Conservation (phyloP, 1,284 basidiomycete genomes). For the Moniliella sp. region DNA sequence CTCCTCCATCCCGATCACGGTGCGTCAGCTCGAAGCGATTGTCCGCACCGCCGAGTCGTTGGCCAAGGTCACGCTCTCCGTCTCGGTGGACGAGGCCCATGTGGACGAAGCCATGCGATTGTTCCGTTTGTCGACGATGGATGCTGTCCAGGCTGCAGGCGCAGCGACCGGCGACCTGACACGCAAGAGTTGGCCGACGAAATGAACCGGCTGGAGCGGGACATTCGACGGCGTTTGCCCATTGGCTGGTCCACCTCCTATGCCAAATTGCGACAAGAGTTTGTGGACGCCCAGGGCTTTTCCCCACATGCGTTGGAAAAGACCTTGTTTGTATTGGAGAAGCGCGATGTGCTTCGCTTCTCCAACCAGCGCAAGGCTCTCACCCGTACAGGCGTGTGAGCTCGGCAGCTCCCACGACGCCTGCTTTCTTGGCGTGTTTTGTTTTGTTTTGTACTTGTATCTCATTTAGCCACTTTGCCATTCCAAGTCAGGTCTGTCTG, state of each 20-base stretch:
- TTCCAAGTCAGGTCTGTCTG: too few species aligned
- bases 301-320: conserved; percentile 62
- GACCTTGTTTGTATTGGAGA: conserved; percentile 76
- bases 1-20: conserved; percentile 89
- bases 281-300: conserved; percentile 65
- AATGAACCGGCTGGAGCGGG: conserved; percentile 74
- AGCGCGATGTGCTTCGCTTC: conserved; percentile 78
- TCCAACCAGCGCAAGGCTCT: conserved; percentile 37
- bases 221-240: conserved; percentile 64
- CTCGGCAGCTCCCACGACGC: too few species aligned
- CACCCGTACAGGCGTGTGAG: conserved; percentile 28
- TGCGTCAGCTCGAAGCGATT: conserved; percentile 95
- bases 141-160: conserved; percentile 78
- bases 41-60: conserved; percentile 92
- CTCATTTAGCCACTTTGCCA: too few species aligned
- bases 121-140: conserved; percentile 98
- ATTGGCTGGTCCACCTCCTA: conserved; percentile 95
- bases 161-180: conserved; percentile 34
- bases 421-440: too few species aligned
- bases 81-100: conserved; percentile 70
- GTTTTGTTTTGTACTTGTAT: too few species aligned
- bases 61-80: conserved; percentile 74
- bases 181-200: conserved; percentile 81
- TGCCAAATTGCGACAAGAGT: conserved; percentile 77
- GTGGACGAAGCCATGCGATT: conserved; percentile 93